Conservation (phyloP, 2,329 filamentous ascomycete genomes). For the Pestalotiopsis sp. region DNA sequence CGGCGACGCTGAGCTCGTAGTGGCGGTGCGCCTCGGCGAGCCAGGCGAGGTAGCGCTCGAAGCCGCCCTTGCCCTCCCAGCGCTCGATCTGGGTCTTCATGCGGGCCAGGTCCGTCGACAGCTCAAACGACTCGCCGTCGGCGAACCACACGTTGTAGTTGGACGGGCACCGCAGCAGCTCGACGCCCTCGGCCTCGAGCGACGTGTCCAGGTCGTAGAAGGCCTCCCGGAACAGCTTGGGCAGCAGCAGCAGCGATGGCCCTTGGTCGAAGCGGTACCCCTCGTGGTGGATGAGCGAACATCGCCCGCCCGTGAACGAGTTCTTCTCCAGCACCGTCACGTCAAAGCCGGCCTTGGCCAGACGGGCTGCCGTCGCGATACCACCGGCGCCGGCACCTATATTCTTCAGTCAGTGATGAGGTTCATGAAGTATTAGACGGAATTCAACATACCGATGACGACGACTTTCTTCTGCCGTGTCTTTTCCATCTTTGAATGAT, state of each 20-base stretch:
- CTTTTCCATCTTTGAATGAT: slow-evolving; percentile 25
- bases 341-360: slow-evolving; percentile 68
- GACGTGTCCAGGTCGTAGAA: slow-evolving; percentile 70
- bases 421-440: background rate
- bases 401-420: slow-evolving; percentile 10
- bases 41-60: slow-evolving; percentile 68
- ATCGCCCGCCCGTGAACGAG: slow-evolving; percentile 70
- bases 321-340: slow-evolving; percentile 85
- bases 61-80: slow-evolving; percentile 73
- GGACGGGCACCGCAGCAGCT: slow-evolving; percentile 71
- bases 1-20: slow-evolving; percentile 67
- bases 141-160: slow-evolving; percentile 78
- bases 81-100: slow-evolving; percentile 74
- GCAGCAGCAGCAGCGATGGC: slow-evolving; percentile 72
- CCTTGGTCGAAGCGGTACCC: slow-evolving; percentile 77
- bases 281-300: slow-evolving; percentile 62
- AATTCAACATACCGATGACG: slow-evolving; percentile 47
- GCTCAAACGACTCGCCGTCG: slow-evolving; percentile 64
- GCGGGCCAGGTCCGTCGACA: slow-evolving; percentile 67
- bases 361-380: slow-evolving; percentile 69
- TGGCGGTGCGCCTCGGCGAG: slow-evolving; percentile 68
- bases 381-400: slow-evolving; percentile 71
- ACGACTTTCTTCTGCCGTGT: slow-evolving; percentile 46
- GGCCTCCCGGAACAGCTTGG: slow-evolving; percentile 68
- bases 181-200: slow-evolving; percentile 65